Evolutionary conservation across 2,329 filamentous ascomycete species (phyloP), one percentile per base, ranked within the genome.

Genomic region (Aspergillus phoenicis): DNA sequence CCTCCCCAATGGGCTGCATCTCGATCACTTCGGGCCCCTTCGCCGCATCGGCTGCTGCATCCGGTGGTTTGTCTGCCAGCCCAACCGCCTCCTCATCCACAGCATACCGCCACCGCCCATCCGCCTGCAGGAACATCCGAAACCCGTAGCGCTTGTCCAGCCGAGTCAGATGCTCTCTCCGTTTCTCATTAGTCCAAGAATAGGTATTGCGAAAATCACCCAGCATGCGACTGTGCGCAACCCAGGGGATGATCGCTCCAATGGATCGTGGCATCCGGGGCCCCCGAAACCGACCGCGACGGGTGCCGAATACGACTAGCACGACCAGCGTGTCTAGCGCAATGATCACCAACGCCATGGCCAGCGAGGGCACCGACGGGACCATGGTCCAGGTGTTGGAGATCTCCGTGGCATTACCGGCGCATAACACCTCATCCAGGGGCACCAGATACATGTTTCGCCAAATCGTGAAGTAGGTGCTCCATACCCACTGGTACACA

Each of bases 381-480:
- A 67, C 64, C 72, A 75, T 75, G 3, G 61, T 58, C 73, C 73
- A 75, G 0, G 70, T 71, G 45, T 67, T 72, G 52, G 61, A 68
- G 52, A 71, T 71, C 7, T 72, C 62, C 2, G 71, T 73, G 7
- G 67, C 65, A 28, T 75, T 69, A 6, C 58, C 55, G 1, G 71
- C 73, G 2, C 39, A 22, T 2, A 64, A 30, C 0, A 66, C 65
- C 0, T 68, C n/a, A 8, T 59, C 20, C 8, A 74, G 57, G 4
- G 67, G 66, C 28, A 73, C 57, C 0, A 75, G 71, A 43, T 75
- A 75, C 20, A 70, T 69, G 7, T 70, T 63, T 7, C 69, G 68
- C 72, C 72, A 75, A n/a, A 75, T 64, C 1, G 72, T 72, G 52
- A 75, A 75, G 52, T 75, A 75, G 11, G 73, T 75, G 48, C 70